Conservation (phyloP, 2,329 filamentous ascomycete species). For the Ophiostoma quercus region DNA sequence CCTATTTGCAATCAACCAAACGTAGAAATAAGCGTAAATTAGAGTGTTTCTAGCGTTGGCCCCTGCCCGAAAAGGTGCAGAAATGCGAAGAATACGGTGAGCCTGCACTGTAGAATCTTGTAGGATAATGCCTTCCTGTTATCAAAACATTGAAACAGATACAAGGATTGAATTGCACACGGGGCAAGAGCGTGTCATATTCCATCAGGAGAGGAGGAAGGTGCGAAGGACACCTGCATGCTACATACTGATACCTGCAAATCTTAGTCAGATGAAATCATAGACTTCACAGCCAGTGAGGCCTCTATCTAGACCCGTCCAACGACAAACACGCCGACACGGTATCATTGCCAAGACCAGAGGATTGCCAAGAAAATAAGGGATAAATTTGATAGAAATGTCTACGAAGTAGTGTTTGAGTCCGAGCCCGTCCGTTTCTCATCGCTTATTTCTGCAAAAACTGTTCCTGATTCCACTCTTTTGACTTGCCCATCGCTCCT, state of each 20-base stretch:
- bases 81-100: not conserved
- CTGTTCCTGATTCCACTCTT: not conserved
- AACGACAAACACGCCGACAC: not conserved
- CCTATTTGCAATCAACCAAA: not conserved
- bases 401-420: not conserved
- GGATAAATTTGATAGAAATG: not conserved
- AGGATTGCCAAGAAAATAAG: not conserved
- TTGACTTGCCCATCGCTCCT: not conserved
- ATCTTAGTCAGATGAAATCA: conserved; percentile 4
- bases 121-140: no score
- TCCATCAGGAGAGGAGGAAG: not conserved
- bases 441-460: not conserved
- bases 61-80: not conserved
- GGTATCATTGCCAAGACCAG: not conserved
- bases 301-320: not conserved
- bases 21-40: conserved; percentile 10
- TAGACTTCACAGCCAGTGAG: not conserved
- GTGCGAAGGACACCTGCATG: no score
- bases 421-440: not conserved
- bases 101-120: not conserved
- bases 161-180: not conserved
- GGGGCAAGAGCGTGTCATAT: not conserved
- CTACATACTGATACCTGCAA: not conserved
- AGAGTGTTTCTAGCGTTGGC: not conserved
- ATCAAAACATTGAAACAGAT: not conserved